Conservation (phyloP, 768 basidiomycete genomes). For the Cystofilobasidium bisporidii region DNA sequence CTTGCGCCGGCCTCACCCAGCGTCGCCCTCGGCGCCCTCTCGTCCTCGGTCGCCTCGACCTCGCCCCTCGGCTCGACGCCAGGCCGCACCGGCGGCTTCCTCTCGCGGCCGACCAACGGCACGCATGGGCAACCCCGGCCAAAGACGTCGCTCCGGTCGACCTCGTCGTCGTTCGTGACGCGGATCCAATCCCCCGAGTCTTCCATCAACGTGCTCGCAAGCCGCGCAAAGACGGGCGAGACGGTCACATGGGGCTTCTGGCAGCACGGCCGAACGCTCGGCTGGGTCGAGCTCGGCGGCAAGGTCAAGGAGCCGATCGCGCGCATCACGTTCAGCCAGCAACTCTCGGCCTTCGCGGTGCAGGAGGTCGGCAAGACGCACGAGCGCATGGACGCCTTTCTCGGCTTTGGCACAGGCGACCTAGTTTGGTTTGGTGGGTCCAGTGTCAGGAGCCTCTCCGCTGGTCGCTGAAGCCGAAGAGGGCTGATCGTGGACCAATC, state of each 20-base stretch:
- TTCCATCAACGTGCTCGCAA: slow-evolving; percentile 56
- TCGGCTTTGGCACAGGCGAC: slow-evolving; percentile 62
- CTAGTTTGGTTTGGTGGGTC: slow-evolving; percentile 80
- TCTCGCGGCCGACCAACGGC: slow-evolving; percentile 3
- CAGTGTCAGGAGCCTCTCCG: too few relatives aligned
- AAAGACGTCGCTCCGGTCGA: slow-evolving; percentile 84
- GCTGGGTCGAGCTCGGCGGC: slow-evolving; percentile 78
- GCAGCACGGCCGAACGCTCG: slow-evolving; percentile 69
- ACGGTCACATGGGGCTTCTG: slow-evolving; percentile 69
- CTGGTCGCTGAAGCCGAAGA: too few relatives aligned
- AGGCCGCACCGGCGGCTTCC: neutral
- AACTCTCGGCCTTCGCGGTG: slow-evolving; percentile 85
- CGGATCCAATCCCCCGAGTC: slow-evolving; percentile 74
- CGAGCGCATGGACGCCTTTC: slow-evolving; percentile 42
- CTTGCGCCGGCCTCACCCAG: neutral
- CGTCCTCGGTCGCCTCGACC: slow-evolving; percentile 11
- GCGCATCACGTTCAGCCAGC: slow-evolving; percentile 70
- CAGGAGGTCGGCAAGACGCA: slow-evolving; percentile 66
- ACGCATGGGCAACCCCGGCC: slow-evolving; percentile 48
- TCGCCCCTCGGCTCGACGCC: neutral
- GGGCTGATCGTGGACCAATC: too few relatives aligned
- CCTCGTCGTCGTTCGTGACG: slow-evolving; percentile 84
- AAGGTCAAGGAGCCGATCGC: slow-evolving; percentile 84
- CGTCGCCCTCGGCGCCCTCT: neutral
- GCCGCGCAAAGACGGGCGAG: slow-evolving; percentile 60